Evolutionary conservation across 1,284 basidiomycete genomes (phyloP).

Genomic region (Wallemia hederae): DNA sequence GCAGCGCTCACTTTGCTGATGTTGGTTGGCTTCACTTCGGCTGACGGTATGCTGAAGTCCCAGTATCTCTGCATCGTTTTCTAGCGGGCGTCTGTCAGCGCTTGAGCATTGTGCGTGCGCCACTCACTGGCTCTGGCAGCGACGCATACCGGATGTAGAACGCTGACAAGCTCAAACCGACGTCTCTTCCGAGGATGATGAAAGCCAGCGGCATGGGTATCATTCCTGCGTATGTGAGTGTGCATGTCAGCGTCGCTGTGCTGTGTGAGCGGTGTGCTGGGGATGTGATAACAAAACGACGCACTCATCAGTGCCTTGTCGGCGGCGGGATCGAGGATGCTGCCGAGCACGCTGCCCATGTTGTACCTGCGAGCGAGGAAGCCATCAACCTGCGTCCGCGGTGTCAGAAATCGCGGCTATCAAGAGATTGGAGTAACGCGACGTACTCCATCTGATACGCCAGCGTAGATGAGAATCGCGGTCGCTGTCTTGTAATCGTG

Average conservation of each 20-base stretch:
- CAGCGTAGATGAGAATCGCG: conserved; percentile 55
- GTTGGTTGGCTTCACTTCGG: conserved; percentile 61
- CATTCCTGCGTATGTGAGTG: background rate
- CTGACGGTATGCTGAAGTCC: conserved; percentile 79
- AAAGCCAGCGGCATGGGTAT: conserved; percentile 34
- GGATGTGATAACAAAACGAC: background rate
- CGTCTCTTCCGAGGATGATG: conserved; percentile 68
- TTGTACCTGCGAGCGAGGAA: conserved; percentile 60
- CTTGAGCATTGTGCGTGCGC: background rate
- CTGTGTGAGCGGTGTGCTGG: background rate
- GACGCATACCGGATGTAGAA: conserved; percentile 84
- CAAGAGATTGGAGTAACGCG: conserved; percentile 3
- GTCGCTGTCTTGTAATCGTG: conserved; percentile 54
- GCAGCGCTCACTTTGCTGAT: conserved; percentile 45
- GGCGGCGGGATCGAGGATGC: conserved; percentile 83
- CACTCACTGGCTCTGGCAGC: conserved; percentile 48
- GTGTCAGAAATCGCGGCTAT: background rate
- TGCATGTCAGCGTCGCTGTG: background rate
- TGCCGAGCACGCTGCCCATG: conserved; percentile 64
- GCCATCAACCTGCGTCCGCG: conserved; percentile 42
- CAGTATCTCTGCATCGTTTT: conserved; percentile 79
- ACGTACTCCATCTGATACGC: conserved; percentile 61
- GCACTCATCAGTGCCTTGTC: conserved; percentile 71
- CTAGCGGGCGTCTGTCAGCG: conserved; percentile 18
- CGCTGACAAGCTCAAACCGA: conserved; percentile 57